Evolutionary conservation across 2,329 filamentous ascomycete genomes (phyloP).

Genomic region (Xylaria sp.): DNA sequence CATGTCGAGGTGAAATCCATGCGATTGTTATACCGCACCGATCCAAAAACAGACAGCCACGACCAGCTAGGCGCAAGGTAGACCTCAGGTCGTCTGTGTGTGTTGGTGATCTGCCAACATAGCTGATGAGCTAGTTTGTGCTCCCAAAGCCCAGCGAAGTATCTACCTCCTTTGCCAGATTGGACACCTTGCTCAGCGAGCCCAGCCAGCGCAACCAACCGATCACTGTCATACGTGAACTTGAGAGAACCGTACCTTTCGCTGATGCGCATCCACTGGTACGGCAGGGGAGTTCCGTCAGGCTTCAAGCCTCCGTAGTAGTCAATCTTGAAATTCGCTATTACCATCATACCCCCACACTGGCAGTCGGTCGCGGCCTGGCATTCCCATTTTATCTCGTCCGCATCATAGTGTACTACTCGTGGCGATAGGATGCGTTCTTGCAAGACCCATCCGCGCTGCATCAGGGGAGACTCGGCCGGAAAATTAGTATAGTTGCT

Average conservation of each 20-base stretch:
- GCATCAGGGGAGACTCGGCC: conserved; percentile 2
- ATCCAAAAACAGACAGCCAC: conserved; percentile 34
- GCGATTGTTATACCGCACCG: conserved; percentile 13
- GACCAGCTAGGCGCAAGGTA: conserved; percentile 34
- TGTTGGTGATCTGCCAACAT: conserved; percentile 25
- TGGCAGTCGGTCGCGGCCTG: conserved; percentile 23
- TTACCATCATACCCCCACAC: conserved; percentile 29
- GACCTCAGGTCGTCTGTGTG: conserved; percentile 8
- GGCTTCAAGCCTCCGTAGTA: conserved; percentile 3
- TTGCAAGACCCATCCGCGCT: conserved; percentile 34
- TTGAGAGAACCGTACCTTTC: conserved; percentile 26
- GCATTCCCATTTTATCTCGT: conserved; percentile 35
- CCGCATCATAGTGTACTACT: conserved; percentile 28
- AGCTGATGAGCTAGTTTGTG: conserved; percentile 27
- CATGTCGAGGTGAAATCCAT: conserved; percentile 23
- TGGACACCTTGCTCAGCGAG: conserved; percentile 29
- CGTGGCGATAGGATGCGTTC: conserved; percentile 30
- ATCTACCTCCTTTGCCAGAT: conserved; percentile 21
- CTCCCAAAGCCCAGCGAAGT: conserved; percentile 35
- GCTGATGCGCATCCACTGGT: conserved; percentile 34
- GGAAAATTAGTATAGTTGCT: conserved; percentile 21
- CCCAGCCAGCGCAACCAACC: conserved; percentile 28
- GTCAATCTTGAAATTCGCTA: conserved; percentile 26
- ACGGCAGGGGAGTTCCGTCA: conserved; percentile 17
- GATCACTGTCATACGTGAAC: conserved; percentile 30